Evolutionary conservation across 805 yeast genomes (phyloP).

Genomic region (Henningerozyma blattae): DNA sequence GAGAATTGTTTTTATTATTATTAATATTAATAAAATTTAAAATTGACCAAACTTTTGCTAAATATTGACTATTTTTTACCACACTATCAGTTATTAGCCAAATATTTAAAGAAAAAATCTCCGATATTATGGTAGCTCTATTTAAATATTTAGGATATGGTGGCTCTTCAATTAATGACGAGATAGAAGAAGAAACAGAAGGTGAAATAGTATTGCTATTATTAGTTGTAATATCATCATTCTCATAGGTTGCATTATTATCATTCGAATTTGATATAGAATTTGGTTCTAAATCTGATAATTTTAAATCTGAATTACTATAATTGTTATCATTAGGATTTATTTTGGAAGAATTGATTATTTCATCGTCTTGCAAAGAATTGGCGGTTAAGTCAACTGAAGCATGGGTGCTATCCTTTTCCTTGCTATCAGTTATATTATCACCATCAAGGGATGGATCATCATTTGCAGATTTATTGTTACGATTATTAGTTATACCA

Average conservation of each 20-base stretch:
- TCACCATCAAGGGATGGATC: constrained; percentile 2
- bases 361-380: too few relatives aligned
- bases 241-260: too few relatives aligned
- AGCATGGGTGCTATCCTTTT: neutral
- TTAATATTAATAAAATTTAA: constrained; percentile 42
- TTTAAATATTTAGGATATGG: constrained; percentile 7
- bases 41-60: constrained; percentile 68
- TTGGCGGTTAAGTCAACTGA: too few relatives aligned
- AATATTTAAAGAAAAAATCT: constrained; percentile 76
- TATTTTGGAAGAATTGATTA: too few relatives aligned
- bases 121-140: constrained; percentile 37
- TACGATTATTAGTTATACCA: constrained; percentile 1
- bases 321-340: constrained; percentile 1
- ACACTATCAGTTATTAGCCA: constrained; percentile 88
- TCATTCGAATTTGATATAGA: too few relatives aligned
- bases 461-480: constrained; percentile 3
- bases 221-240: constrained; percentile 1
- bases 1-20: constrained; percentile 47
- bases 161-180: neutral
- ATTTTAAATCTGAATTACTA: too few relatives aligned
- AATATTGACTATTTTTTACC: constrained; percentile 53
- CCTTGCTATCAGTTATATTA: neutral
- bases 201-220: constrained; percentile 13
- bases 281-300: too few relatives aligned
- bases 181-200: neutral